Base-by-base conservation (phyloP, 148 eudicot species). In the Arbutus unedo region DNA sequence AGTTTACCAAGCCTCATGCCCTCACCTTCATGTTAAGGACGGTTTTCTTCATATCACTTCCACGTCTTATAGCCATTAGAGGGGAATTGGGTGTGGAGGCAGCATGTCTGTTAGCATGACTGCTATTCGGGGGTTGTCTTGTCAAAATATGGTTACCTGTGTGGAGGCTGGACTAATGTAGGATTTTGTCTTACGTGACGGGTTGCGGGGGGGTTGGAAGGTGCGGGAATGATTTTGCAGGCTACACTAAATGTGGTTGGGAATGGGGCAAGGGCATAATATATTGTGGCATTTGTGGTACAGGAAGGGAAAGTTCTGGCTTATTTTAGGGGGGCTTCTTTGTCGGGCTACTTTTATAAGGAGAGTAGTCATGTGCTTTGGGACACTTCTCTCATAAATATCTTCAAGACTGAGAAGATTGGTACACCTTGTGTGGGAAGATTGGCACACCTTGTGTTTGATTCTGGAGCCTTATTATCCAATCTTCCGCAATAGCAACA, bases 381-480 rank as follows among this genome's bases (percentile, higher is more conserved):
- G 48, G 74, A 70, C 74, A 43, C 11, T 15, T 70, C 74, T 41
- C 38, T 70, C n/a, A 43, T n/a, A 38, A 14, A 8, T 15, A 70
- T 70, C 18, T 70, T 70, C 21, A 41, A 70, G 48, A 70, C n/a
- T 70, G 74, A 47, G 74, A 47, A 70, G 6, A 91, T 81, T 91
- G 93, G 31, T 96, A 94, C 77, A 96, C 90, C 98, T 97, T 93
- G 81, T 79, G 49, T 70, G 41, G 74, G 74, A 47, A 70, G 6
- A 91, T 81, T 91, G 93, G 31, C 94, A 94, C 77, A 96, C 90
- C 98, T 97, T 93, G 81, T 79, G 49, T 16, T 54, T 74, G 50
- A 48, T 74, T 45, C 38, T 74, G 77, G 77, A 48, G 38, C 55
- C 55, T 44, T 74, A 8, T 45, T 74, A 9, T 48, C 54, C 31